Base-by-base conservation (phyloP, 1,284 basidiomycete genomes). In the Papiliotrema flavescens region DNA sequence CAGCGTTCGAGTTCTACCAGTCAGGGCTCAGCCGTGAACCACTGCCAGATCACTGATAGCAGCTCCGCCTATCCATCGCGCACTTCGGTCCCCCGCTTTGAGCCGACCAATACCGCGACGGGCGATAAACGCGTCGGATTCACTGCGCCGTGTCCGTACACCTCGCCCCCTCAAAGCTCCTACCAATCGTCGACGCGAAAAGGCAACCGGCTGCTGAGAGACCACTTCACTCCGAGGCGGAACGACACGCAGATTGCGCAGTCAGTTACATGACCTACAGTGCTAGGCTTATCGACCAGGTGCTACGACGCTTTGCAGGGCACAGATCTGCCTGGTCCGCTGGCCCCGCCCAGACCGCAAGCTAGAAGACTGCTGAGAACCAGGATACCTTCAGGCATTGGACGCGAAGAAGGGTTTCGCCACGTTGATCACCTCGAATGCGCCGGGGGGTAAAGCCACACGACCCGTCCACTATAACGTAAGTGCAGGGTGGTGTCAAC, bases 401-500 rank as follows among this genome's bases (percentile, higher is more conserved):
- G 43, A 54, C 14, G 49, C 53, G 2, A 19, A 49, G 17, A 44
- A 43, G 8, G 57, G 55, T 5, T 60, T 60, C 39, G 36, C 23
- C 19, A 67, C 67, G 2, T 54, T 69, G 6, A 43, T 65, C 20
- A 59, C 61, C 0, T 53, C 39, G 4, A 53, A 57, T 5, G 19
- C 35, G n/a, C 55, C 59, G 1, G 63, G 61, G 3, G 46, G 54
- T 3, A 60, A 57, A 24, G 36, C 41, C 14, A 64, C 56, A 0
- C 44, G 47, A 7, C 46, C 52, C 1, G 54, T 66, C 7, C 66
- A 68, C 47, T 63, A 54, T 48, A 22, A 37, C 3, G 65, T 64
- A 35, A 53, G 64, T 26, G 3, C n/a, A 43, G n/a, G 23, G 39
- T 14, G 3, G 2, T 17, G 28, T 37, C 11, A 14, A 5, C 19